Evolutionary conservation across 2,329 filamentous ascomycete genomes (phyloP).

Genomic region (Botrytis galanthina): DNA sequence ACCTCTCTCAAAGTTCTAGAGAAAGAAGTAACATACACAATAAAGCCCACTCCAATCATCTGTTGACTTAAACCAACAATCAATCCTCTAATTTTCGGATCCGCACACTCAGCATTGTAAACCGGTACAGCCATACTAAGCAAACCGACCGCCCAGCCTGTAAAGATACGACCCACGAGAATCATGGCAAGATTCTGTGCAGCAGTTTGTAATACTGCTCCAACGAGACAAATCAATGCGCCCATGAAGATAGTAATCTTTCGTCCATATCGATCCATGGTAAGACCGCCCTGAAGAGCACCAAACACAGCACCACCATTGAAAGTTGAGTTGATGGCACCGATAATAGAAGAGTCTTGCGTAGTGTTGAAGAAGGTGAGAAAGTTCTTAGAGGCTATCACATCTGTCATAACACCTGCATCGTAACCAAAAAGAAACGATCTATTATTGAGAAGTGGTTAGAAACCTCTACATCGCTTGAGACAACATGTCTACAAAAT

Average conservation of each 20-base stretch:
- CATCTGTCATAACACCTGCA: slow-evolving; percentile 39
- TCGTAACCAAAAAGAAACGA: slow-evolving; percentile 43
- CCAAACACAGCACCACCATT: slow-evolving; percentile 56
- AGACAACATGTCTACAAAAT: neutral
- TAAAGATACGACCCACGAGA: slow-evolving; percentile 57
- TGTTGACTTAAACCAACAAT: slow-evolving; percentile 63
- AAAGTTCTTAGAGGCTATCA: slow-evolving; percentile 35
- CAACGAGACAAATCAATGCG: slow-evolving; percentile 56
- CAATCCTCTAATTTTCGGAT: slow-evolving; percentile 60
- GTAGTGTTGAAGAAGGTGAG: slow-evolving; percentile 40
- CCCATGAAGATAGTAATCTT: slow-evolving; percentile 58
- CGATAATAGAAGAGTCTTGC: slow-evolving; percentile 37
- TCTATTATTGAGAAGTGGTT: slow-evolving; percentile 25
- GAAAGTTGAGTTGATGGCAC: slow-evolving; percentile 63
- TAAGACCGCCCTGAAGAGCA: slow-evolving; percentile 44
- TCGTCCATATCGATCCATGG: slow-evolving; percentile 57
- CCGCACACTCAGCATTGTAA: slow-evolving; percentile 64
- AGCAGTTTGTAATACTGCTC: slow-evolving; percentile 59
- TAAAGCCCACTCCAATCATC: slow-evolving; percentile 61
- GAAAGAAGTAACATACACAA: slow-evolving; percentile 26
- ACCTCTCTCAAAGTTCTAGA: neutral
- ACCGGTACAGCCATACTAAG: slow-evolving; percentile 63
- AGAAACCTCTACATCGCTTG: slow-evolving; percentile 3
- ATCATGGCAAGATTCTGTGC: slow-evolving; percentile 54
- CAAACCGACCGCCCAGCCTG: slow-evolving; percentile 57